Evolutionary conservation across 1,284 basidiomycete genomes (phyloP), one percentile per base, ranked within the genome.

Genomic region (Austroboletus niveus): DNA sequence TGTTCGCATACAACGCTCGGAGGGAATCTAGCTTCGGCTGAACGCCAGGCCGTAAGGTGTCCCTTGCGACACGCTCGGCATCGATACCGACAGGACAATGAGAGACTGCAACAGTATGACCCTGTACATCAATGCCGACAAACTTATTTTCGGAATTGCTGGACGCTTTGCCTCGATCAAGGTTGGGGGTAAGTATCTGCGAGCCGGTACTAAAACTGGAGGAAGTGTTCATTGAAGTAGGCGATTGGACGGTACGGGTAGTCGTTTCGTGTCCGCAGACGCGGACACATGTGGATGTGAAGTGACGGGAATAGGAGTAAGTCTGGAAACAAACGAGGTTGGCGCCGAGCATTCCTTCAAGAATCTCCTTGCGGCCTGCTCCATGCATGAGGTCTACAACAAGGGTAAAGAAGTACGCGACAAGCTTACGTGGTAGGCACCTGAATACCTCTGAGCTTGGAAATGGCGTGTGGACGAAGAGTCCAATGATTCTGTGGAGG

Each of bases 51-150:
- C 86, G 77, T 47, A 85, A 86, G 78, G 89, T 80, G 69, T 98
- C 95, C 50, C 82, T 77, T 27, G 85, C 82, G 34, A 98, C 94
- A 42, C 95, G 82, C 56, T 89, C 88, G 7, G 94, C 92, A 66
- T 99, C 96, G 57, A 99, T 88, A n/a, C 97, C 97, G 45, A 99
- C 97, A 0, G 96, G 94, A 68, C 93, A 97, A 71, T 98, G 92
- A 55, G 82, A 82, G 51, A 99, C 87, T 29, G 85, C 80, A 0
- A 92, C 89, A 49, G 93, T 82, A 62, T 91, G 90, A 1, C 96
- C 96, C 58, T 92, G 87, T 38, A 89, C 86, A 58, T 98, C 95
- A 57, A 98, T 94, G 1, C 94, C 93, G 4, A 66, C 49, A 30
- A 62, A 64, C 39, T 60, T 70, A 44, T 69, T 61, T 3, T 48